Evolutionary conservation across 2,329 filamentous ascomycete species (phyloP), one percentile per base, ranked within the genome.

Genomic region (Macroventuria anomochaeta): DNA sequence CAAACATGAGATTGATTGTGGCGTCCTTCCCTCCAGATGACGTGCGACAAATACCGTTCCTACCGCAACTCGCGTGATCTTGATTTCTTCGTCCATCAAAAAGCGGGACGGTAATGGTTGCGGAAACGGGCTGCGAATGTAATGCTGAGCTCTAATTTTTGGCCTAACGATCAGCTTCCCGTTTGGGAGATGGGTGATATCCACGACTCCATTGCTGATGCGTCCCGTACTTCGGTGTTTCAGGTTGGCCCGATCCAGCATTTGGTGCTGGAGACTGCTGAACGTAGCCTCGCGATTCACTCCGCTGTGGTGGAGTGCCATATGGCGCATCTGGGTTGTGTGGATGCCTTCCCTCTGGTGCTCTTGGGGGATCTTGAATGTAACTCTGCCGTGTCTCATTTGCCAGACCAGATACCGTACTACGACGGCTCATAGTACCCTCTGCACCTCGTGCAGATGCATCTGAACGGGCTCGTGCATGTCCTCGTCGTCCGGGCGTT

Each of bases 401-500:
- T 44, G 62, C 64, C 32, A 70, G 61, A 39, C 69, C 66, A 15
- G 69, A 72, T 37, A 73, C 59, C 2, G 70, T 73, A 21, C 68
- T 63, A 26, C 69, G 67, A 20, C 71, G 65, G 49, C 70, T 73
- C 47, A 74, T 26, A 67, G 68, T 53, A 58, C 60, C 60, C 39
- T 73, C 70, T 54, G 57, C 53, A 57, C 67, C 72, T 65, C 71
- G 64, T 60, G 71, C 65, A 58, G 85, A 86, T 55, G 85, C 72
- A 67, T 89, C 87, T 73, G 87, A 90, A 65, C 82, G 81, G 64
- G 87, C 84, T 59, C 88, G 81, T 39, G 82, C 84, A 68, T 89
- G 87, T 39, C 82, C 83, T 58, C 82, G 78, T 58, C 83, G 80
- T 70, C 83, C 81, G 50, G 83, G 84, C 34, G 81, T 77, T 15